Evolutionary conservation across 1,284 basidiomycete genomes (phyloP).

Genomic region (Coniferiporia weirii): DNA sequence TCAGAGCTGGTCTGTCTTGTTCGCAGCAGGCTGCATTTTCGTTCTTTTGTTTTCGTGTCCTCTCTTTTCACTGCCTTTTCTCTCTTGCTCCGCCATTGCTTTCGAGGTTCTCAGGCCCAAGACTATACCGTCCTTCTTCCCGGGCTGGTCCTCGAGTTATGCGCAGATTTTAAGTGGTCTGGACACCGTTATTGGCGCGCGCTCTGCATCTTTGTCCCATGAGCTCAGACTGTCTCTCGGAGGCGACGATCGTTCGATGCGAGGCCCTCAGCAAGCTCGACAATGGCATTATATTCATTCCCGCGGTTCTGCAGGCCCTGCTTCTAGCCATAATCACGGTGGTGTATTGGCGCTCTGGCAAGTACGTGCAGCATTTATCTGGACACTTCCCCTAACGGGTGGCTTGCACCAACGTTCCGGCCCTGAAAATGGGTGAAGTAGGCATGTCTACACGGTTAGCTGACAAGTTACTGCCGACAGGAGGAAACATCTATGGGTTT

Average conservation of each 20-base stretch:
- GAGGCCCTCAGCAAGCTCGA: conserved; percentile 45
- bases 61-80: conserved; percentile 6
- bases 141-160: conserved; percentile 1
- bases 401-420: no score
- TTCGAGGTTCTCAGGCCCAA: background rate
- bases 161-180: background rate
- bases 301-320: conserved; percentile 55
- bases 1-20: conserved; percentile 17
- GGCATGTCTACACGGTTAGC: background rate
- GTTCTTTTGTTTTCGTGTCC: background rate
- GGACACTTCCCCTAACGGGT: background rate
- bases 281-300: conserved; percentile 51
- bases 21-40: conserved; percentile 18
- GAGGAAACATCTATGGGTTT: conserved; percentile 54
- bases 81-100: background rate
- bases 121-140: background rate
- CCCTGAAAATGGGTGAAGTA: background rate
- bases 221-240: conserved; percentile 59
- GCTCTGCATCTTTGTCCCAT: conserved; percentile 25
- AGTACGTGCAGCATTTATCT: conserved; percentile 37
- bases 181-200: background rate
- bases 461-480: background rate
- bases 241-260: conserved; percentile 66
- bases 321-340: conserved; percentile 51
- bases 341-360: conserved; percentile 43